These are phyloP conservation scores for Solanum chmielewskii DNA, from an alignment of 257 asterid species.

Conservation along the genomic window DNA sequence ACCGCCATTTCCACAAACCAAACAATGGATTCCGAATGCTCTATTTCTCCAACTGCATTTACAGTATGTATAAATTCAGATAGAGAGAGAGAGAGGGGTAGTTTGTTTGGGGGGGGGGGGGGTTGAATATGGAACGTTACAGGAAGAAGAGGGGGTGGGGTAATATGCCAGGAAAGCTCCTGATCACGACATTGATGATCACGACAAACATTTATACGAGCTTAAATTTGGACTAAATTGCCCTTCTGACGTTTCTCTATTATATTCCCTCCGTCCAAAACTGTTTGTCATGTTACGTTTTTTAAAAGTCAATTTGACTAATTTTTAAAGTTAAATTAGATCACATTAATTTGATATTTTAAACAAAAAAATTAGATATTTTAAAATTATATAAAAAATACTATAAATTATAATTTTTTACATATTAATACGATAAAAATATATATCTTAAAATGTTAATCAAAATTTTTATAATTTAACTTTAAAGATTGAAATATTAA, in stretches of 20 bases:
- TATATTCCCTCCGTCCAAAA: too few species aligned
- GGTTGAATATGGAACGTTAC: conserved; percentile 3
- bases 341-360: too few species aligned
- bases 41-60: conserved; percentile 5
- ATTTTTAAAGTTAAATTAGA: too few species aligned
- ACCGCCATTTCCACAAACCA: conserved; percentile 11
- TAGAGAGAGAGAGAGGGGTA: neutral
- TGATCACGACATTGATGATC: conserved; percentile 14
- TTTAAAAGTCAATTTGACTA: too few species aligned
- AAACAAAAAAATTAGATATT: too few species aligned
- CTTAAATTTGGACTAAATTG: neutral
- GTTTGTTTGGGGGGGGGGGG: neutral
- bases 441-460: too few species aligned
- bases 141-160: neutral
- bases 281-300: fast-evolving
- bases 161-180: conserved; percentile 16
- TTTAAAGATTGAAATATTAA: too few species aligned
- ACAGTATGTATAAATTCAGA: neutral
- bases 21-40: neutral
- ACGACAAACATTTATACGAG: conserved; percentile 14
- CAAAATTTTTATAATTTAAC: too few species aligned
- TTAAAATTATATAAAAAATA: too few species aligned
- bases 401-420: too few species aligned
- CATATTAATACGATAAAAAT: too few species aligned
- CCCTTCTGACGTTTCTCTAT: neutral